A percentile compares a stretch with the other conserved stretches of the same genome.
Evolutionary conservation across 495 filamentous ascomycete species (phyloP).

Genomic region (Corynascus novoguineensis): DNA sequence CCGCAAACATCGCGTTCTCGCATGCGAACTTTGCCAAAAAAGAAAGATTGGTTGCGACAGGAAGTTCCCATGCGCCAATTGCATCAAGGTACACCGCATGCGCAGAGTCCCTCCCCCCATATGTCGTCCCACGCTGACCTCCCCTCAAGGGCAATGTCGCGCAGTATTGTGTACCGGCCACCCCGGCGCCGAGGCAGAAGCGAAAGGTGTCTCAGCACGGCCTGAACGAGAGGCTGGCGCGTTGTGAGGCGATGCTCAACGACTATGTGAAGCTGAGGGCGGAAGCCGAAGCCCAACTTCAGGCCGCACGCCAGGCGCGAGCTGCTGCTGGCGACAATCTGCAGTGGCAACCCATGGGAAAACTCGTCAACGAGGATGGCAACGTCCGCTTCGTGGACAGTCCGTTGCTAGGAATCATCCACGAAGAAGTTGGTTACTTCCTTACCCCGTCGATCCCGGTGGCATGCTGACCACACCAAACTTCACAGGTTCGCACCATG

Average conservation of each 20-base stretch:
- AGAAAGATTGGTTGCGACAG: slow-evolving; percentile 66
- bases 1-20: slow-evolving; percentile 28
- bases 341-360: slow-evolving; percentile 35
- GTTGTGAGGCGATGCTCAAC: slow-evolving; percentile 45
- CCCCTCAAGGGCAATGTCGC: slow-evolving; percentile 37
- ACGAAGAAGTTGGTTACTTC: slow-evolving; percentile 37
- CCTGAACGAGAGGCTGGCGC: slow-evolving; percentile 43
- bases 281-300: slow-evolving; percentile 26
- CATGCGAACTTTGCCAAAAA: slow-evolving; percentile 51
- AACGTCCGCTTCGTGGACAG: slow-evolving; percentile 44
- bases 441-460: neutral
- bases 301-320: slow-evolving; percentile 10
- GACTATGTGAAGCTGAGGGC: slow-evolving; percentile 35
- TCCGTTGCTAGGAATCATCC: slow-evolving; percentile 36
- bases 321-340: slow-evolving; percentile 25
- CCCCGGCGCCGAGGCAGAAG: slow-evolving; percentile 45
- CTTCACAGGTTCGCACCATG: slow-evolving; percentile 40
- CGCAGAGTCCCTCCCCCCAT: slow-evolving; percentile 6
- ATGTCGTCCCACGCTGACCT: slow-evolving; percentile 1
- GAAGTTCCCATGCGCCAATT: slow-evolving; percentile 61
- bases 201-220: slow-evolving; percentile 45
- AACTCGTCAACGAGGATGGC: slow-evolving; percentile 42
- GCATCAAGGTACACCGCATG: slow-evolving; percentile 42
- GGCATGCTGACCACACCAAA: slow-evolving; percentile 1
- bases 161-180: slow-evolving; percentile 44